Evolutionary conservation across 2,329 filamentous ascomycete species (phyloP), one percentile per base, ranked within the genome.

Genomic region (Penicillium sp.): DNA sequence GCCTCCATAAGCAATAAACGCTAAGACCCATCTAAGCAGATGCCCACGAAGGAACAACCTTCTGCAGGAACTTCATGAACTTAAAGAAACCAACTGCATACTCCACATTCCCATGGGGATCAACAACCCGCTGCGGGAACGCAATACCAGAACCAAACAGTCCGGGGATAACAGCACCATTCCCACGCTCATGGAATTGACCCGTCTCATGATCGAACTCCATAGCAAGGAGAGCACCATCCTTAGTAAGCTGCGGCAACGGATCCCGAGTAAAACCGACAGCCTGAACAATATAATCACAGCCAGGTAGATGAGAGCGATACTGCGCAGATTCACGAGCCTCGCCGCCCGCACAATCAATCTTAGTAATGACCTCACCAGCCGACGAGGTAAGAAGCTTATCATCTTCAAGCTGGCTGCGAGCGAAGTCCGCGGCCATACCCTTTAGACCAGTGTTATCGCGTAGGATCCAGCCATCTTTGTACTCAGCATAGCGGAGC

Each of bases 401-500:
- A 2, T 78, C 78, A 37, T 81, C 81, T 61, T 87, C 85, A 0
- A 88, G 77, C 56, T 87, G 82, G 24, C 81, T 72, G 43, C 79
- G 79, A 1, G 86, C 86, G 76, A 85, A 88, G 5, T 78, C 75
- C 0, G 85, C 85, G 0, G 84, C 84, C 37, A 79, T 75, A 21
- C 86, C 85, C 69, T 88, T 88, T 27, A 88, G 76, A 3, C 86
- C 86, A 0, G 85, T 88, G 70, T 87, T 88, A 66, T 88, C 86
- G 53, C 83, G 80, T 26, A 86, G 71, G 57, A 87, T 87, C 84
- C 85, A 87, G 56, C 82, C 84, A 59, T 86, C 84, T 72, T 78
- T 83, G 68, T 81, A 83, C 64, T 84, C 81, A 16, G 86, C 86
- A 60, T 88, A 88, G 24, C 83, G 81, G 10, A 88, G 77, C 1